Evolutionary conservation across 2,329 filamentous ascomycete genomes (phyloP).

Genomic region (Pseudogymnoascus sp.): DNA sequence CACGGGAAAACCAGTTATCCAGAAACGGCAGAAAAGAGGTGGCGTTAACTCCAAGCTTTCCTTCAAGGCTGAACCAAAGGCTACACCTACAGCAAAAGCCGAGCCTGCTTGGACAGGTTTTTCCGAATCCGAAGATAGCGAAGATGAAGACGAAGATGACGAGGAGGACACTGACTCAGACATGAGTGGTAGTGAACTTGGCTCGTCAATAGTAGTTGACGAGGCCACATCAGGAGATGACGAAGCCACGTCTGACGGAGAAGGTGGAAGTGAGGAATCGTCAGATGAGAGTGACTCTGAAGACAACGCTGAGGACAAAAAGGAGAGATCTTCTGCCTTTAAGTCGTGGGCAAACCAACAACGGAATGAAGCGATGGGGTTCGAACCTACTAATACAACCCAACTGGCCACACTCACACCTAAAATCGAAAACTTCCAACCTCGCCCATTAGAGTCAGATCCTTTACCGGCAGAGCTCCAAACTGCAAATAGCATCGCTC

Average conservation of each 20-base stretch:
- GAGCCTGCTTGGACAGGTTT: conserved; percentile 58
- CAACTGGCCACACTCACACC: conserved; percentile 37
- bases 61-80: conserved; percentile 34
- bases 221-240: conserved; percentile 10
- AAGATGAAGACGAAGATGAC: conserved; percentile 18
- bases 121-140: conserved; percentile 24
- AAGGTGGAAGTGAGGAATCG: conserved; percentile 19
- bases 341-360: conserved; percentile 88
- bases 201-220: conserved; percentile 16
- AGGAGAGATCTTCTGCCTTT: conserved; percentile 59
- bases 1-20: conserved; percentile 67
- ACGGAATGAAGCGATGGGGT: conserved; percentile 75
- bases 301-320: conserved; percentile 29
- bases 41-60: conserved; percentile 46
- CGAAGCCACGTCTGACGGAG: conserved; percentile 22
- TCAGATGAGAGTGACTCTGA: conserved; percentile 26
- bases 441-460: conserved; percentile 62
- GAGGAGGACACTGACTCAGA: conserved; percentile 15
- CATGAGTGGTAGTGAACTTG: conserved; percentile 15
- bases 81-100: conserved; percentile 32
- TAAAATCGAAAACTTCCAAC: conserved; percentile 55
- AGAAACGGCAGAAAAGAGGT: conserved; percentile 70
- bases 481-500: conserved; percentile 48
- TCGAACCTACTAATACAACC: conserved; percentile 38
- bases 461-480: conserved; percentile 61